A percentile compares a stretch with the other conserved stretches of the same genome.
Conservation (phyloP, 2,329 filamentous ascomycete genomes). For the Septoria linicola region DNA sequence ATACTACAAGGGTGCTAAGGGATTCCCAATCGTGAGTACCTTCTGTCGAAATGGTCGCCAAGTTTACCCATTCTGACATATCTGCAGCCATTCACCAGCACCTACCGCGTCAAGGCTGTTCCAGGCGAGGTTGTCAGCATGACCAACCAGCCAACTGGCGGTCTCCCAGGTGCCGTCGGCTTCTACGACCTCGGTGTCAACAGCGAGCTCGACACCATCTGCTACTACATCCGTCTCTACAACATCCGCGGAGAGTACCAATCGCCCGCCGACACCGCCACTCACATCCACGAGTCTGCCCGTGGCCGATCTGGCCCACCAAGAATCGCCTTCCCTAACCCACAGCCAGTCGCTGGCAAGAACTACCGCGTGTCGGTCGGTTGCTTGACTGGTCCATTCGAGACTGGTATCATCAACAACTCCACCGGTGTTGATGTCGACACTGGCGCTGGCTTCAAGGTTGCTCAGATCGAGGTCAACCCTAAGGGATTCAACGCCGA, state of each 20-base stretch:
- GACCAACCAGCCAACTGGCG: slow-evolving; percentile 36
- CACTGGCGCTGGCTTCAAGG: slow-evolving; percentile 50
- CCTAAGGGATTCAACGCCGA: slow-evolving; percentile 55
- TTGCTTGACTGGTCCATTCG: slow-evolving; percentile 47
- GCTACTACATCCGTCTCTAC: slow-evolving; percentile 53
- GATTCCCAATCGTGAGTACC: slow-evolving; percentile 17
- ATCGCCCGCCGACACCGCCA: slow-evolving; percentile 54
- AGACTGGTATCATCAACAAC: slow-evolving; percentile 44
- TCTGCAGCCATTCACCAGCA: slow-evolving; percentile 47
- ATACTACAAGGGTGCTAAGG: slow-evolving; percentile 16
- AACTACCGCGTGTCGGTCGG: slow-evolving; percentile 43
- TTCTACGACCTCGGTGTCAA: slow-evolving; percentile 57
- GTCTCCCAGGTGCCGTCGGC: slow-evolving; percentile 44
- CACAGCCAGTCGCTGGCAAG: slow-evolving; percentile 38
- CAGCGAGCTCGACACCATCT: slow-evolving; percentile 45
- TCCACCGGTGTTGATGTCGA: slow-evolving; percentile 44
- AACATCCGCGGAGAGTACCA: slow-evolving; percentile 52
- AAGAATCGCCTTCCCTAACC: slow-evolving; percentile 54
- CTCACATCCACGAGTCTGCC: slow-evolving; percentile 55
- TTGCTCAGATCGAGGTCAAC: slow-evolving; percentile 53
- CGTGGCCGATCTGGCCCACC: slow-evolving; percentile 52
- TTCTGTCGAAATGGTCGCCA: too few relatives aligned
- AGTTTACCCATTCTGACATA: too few relatives aligned
- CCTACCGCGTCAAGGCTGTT: slow-evolving; percentile 50
- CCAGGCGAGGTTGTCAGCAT: slow-evolving; percentile 53